A percentile compares a stretch with the other conserved stretches of the same genome.
Conservation (phyloP, 2,329 filamentous ascomycete genomes). For the Clarireedia paspali region DNA sequence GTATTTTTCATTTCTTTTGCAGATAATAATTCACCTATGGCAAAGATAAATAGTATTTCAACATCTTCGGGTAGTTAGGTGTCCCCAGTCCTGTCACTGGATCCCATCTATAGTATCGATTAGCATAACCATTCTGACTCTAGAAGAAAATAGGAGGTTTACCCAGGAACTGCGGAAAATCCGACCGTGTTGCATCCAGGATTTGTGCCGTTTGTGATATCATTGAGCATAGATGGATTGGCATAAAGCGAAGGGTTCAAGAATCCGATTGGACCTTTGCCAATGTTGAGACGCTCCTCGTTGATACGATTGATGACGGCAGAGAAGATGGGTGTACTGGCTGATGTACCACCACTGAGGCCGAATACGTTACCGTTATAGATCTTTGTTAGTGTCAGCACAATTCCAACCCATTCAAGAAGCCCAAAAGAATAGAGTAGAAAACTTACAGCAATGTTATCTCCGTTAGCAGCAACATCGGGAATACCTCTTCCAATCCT, state of each 20-base stretch:
- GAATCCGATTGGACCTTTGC: conserved; percentile 43
- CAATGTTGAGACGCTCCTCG: conserved; percentile 38
- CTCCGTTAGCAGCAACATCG: conserved; percentile 33
- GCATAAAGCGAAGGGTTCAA: conserved; percentile 44
- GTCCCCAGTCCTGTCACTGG: conserved; percentile 26
- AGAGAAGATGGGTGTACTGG: conserved; percentile 41
- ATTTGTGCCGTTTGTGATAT: conserved; percentile 26
- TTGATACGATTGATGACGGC: conserved; percentile 43
- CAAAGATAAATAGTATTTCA: conserved; percentile 18
- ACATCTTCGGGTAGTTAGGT: conserved; percentile 23
- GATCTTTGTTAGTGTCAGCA: neutral
- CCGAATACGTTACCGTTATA: conserved; percentile 12
- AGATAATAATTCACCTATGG: conserved; percentile 6
- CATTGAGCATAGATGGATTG: conserved; percentile 31
- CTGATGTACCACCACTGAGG: conserved; percentile 40
- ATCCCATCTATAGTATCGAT: conserved; percentile 25
- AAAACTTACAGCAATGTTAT: conserved; percentile 24
- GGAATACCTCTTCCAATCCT: conserved; percentile 31
- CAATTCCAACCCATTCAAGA: neutral
- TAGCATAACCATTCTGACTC: neutral
- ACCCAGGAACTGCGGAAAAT: conserved; percentile 25
- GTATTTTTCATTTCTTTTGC: too few relatives aligned
- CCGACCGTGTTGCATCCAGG: conserved; percentile 26
- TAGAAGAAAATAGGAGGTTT: neutral
- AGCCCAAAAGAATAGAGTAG: too few relatives aligned